Base-by-base conservation (phyloP, 192 early-diverging fungal genomes). In the Coemansia sp. region DNA sequence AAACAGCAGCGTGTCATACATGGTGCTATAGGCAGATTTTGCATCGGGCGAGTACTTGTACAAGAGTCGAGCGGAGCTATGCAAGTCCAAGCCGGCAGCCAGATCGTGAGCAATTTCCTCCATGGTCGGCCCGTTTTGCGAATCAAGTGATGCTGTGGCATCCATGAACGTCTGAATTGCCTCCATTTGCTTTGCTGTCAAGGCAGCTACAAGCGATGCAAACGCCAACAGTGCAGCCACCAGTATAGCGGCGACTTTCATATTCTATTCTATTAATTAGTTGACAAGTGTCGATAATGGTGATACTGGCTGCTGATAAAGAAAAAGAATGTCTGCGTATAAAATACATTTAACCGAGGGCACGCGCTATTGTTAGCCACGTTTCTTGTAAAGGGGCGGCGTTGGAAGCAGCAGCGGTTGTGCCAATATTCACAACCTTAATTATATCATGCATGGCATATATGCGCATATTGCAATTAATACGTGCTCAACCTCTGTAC, bases 21-120 rank as follows among this genome's bases (percentile, higher is more conserved):
- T 75, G 6, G 61, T 43, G 29, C 26, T 48, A 53, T 75, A 75
- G n/a, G 60, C 71, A 3, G 47, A 11, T 17, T 53, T 49, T 8
- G 65, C 61, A 25, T 75, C 65, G 3, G 65, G 71, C 14, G 71
- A 75, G 53, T 68, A 55, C 42, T 75, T 75, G 61, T 75, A 75
- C 15, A 75, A 53, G 19, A 68, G 26, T 4, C 65, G 39, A 14
- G 65, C 65, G 11, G 71, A 75, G 45, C 56, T 68, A 45, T 18
- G 59, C 9, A 68, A 34, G 8, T 61, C 65, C 18, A 75, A 65
- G 3, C 52, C 49, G 2, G 37, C 60, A 14, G 71, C 61, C 18
- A 75, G 45, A 31, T 68, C 65, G 15, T 75, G 71, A 22, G 56
- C 42, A 10, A 75, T 57, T 23, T 75, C 71, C 8, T 68, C 65